Base-by-base conservation (phyloP, 2,329 filamentous ascomycete genomes). In the Aciculosporium take region DNA sequence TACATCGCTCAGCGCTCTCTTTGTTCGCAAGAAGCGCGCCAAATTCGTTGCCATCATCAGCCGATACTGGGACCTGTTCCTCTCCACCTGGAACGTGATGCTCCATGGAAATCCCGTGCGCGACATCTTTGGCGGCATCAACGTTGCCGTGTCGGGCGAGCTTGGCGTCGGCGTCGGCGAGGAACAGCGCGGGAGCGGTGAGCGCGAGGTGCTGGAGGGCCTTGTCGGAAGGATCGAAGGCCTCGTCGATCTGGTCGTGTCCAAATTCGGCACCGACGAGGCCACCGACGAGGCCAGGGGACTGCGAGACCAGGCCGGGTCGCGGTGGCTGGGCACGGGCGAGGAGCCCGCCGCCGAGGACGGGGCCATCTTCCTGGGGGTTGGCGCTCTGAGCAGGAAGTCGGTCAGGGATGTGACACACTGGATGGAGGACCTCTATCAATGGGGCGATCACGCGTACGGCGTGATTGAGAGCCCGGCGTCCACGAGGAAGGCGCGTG, bases 131-230 rank as follows among this genome's bases (percentile, higher is more conserved):
- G 77, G 81, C 9, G 87, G 84, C 5, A 77, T 94, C 55, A 94
- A 94, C 59, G 69, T 98, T 25, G 85, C 88, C 10, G 84, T 82
- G 6, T 87, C 85, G 27, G 89, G 91, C 15, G 89, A 96, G 62
- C 73, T 96, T 21, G 91, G 91, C 13, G 76, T 95, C 35, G 91
- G 91, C 0, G 91, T 96, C 1, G 91, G 91, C 15, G 91, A 96
- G 58, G 91, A 96, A 63, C 85, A 95, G 42, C 81, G 87, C 58
- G 89, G 89, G 4, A 95, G 89, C 56, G 87, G 87, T 25, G 89
- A 96, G 64, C 72, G 89, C 52, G 89, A 93, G 52, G 89, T 96
- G 0, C 67, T 98, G 1, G 89, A 96, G 59, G 86, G 86, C n/a
- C 76, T 94, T 46, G 77, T 86, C 1, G 72, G 71, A 8, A 71